Percentiles rank a stretch among this genome's conserved stretches.
Conservation (phyloP, 441 rosid genomes). For the Metrosideros polymorpha region DNA sequence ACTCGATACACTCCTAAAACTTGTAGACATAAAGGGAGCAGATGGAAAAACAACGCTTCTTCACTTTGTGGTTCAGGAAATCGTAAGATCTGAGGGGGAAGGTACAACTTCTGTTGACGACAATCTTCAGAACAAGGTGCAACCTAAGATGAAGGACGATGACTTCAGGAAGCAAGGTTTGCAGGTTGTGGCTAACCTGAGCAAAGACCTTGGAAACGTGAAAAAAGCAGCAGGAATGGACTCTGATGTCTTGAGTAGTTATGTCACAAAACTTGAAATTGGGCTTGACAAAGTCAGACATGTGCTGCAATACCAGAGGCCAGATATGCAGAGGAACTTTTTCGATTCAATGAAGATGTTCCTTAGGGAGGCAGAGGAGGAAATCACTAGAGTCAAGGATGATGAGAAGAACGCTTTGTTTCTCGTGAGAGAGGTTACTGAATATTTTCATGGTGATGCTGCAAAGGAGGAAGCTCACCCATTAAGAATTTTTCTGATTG, state of each 20-base stretch:
- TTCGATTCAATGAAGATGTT: conserved; percentile 62
- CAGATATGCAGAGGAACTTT: conserved; percentile 56
- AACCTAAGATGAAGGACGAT: conserved; percentile 32
- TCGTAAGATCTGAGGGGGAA: conserved; percentile 70
- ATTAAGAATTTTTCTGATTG: conserved; percentile 83
- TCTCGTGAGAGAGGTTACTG: conserved; percentile 84
- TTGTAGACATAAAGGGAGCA: conserved; percentile 91
- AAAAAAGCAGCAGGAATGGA: conserved; percentile 98
- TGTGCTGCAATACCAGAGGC: conserved; percentile 59
- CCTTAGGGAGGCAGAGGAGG: conserved; percentile 71
- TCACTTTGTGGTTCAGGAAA: conserved; percentile 98
- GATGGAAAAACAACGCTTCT: conserved; percentile 97
- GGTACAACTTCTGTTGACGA: conserved; percentile 26
- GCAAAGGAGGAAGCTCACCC: conserved; percentile 97
- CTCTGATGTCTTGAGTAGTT: conserved; percentile 82
- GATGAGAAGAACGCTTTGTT: conserved; percentile 63
- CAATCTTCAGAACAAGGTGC: conserved; percentile 20
- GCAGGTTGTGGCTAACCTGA: conserved; percentile 79
- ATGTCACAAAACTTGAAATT: conserved; percentile 68
- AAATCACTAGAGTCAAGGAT: conserved; percentile 50
- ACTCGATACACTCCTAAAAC: conserved; percentile 90
- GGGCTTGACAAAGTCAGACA: conserved; percentile 71
- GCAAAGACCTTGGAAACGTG: conserved; percentile 76
- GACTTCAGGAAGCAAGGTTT: conserved; percentile 81
- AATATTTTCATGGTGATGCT: conserved; percentile 82